Conservation (phyloP, 345 rosid genomes). For the Xanthoceras sorbifolium region DNA sequence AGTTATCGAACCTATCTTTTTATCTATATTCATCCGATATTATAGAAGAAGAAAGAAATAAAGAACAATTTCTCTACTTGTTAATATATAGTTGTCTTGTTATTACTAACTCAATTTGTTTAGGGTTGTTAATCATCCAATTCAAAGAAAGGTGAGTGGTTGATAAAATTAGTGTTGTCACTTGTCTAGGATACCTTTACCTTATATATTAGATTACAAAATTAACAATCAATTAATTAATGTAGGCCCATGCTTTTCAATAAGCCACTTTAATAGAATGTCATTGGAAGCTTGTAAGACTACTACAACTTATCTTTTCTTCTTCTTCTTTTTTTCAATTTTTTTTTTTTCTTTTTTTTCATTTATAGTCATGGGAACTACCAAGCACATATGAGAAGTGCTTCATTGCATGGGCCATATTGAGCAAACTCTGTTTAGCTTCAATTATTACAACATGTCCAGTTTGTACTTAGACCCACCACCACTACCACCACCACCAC, state of each 20-base stretch:
- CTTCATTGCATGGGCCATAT: slow-evolving; percentile 28
- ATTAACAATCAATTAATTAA: neutral
- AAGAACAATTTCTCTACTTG: neutral
- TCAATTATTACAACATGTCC: slow-evolving; percentile 32
- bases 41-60: neutral
- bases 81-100: neutral
- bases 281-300: slow-evolving; percentile 16
- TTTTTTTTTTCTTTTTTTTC: neutral
- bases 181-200: slow-evolving; percentile 6
- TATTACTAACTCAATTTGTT: neutral
- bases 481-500: slow-evolving; percentile 41
- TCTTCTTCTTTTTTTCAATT: too few relatives aligned
- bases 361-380: neutral
- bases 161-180: neutral
- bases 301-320: too few relatives aligned
- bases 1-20: neutral
- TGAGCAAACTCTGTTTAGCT: slow-evolving; percentile 15
- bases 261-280: neutral
- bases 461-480: slow-evolving; percentile 36
- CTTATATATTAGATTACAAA: neutral
- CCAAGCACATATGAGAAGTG: slow-evolving; percentile 16
- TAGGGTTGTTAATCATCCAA: slow-evolving; percentile 4
- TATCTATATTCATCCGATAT: neutral
- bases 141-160: neutral
- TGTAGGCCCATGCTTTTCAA: neutral